Evolutionary conservation across 371 early-diverging fungal species (phyloP).

Genomic region (Phascolomyces articulosus): DNA sequence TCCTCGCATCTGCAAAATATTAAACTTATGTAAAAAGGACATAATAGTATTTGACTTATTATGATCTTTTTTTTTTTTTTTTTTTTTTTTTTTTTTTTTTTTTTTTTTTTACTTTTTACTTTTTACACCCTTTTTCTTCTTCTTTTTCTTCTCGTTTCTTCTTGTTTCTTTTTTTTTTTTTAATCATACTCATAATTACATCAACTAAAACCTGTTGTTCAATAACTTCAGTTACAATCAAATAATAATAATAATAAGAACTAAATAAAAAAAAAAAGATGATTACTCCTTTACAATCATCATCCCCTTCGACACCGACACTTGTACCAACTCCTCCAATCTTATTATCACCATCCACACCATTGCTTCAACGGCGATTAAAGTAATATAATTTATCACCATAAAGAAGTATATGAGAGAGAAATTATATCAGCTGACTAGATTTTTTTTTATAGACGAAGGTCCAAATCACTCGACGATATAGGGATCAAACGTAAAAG

Average conservation of each 20-base stretch:
- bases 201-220: background rate
- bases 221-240: background rate
- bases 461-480: slow-evolving; percentile 46
- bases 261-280: background rate
- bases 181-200: background rate
- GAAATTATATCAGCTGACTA: background rate
- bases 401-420: background rate
- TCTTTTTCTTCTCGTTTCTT: slow-evolving; percentile 6
- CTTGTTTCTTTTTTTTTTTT: slow-evolving; percentile 13
- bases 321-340: too few species aligned
- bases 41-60: too few species aligned
- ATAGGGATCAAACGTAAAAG: slow-evolving; percentile 18
- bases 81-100: slow-evolving; percentile 9
- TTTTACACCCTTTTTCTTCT: background rate
- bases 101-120: slow-evolving; percentile 13
- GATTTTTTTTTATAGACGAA: too few species aligned
- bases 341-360: background rate
- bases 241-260: background rate
- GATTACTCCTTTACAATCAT: slow-evolving; percentile 3
- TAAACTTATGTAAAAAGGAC: background rate
- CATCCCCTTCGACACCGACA: background rate
- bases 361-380: background rate
- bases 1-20: background rate
- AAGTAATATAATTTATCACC: background rate
- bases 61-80: background rate